Evolutionary conservation across 345 rosid species (phyloP).

Genomic region (Punica granatum): DNA sequence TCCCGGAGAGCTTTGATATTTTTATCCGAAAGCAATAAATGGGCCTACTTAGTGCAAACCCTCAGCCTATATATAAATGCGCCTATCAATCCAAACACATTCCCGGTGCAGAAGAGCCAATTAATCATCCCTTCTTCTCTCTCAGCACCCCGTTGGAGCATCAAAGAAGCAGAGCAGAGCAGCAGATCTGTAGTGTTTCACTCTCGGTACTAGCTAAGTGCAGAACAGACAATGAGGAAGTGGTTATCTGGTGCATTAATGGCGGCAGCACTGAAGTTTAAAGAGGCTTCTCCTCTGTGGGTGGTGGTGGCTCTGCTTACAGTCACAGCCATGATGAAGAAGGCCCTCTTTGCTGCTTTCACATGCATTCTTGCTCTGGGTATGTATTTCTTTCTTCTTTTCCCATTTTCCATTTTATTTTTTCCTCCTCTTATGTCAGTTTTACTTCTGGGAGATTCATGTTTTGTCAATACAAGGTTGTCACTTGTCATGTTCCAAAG

Average conservation of each 20-base stretch:
- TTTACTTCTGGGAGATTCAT: neutral
- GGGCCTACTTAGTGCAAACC: too few species aligned
- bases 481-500: neutral
- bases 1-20: too few species aligned
- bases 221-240: neutral
- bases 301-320: constrained; percentile 15
- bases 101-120: too few species aligned
- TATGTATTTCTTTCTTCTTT: constrained; percentile 8
- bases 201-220: too few species aligned
- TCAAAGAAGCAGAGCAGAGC: too few species aligned
- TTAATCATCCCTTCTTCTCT: too few species aligned
- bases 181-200: too few species aligned
- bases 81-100: neutral
- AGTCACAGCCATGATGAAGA: constrained; percentile 19
- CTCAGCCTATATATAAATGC: too few species aligned
- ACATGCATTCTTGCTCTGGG: constrained; percentile 56
- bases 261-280: constrained; percentile 10
- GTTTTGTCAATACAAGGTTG: neutral
- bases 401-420: neutral
- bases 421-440: neutral
- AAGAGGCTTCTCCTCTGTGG: constrained; percentile 15
- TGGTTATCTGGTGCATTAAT: neutral
- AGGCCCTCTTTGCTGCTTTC: constrained; percentile 30
- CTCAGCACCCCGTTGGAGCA: too few species aligned
- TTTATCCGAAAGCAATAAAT: too few species aligned